Evolutionary conservation across 2,329 filamentous ascomycete species (phyloP), one percentile per base, ranked within the genome.

Genomic region (Achaetomium macrosporum): DNA sequence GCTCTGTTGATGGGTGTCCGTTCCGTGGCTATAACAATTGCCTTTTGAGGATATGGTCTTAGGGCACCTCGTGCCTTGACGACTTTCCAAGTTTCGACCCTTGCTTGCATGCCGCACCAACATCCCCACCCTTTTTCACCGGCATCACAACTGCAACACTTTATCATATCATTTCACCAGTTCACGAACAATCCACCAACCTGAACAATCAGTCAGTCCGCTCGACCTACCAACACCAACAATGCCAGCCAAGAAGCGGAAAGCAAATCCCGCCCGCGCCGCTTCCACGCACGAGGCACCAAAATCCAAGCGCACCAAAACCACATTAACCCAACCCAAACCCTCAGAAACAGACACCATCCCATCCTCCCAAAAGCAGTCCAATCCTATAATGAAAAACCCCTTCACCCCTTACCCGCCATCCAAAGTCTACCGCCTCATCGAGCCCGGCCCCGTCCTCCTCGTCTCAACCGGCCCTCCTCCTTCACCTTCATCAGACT

Each of bases 371-470:
- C 25, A 20, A n/a, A n/a, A n/a, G 25, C 25, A 11, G 31, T 25
- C 29, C 25, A n/a, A 11, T 13, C 4, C 42, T n/a, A 17, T 1
- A 15, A 31, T 10, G 7, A n/a, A n/a, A 15, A 17, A 5, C 15
- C 42, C 25, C 42, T 43, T 43, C 42, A 43, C 42, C 11, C 42
- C 25, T 13, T 43, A 43, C 25, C 42, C 42, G 6, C 42, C 42
- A 3, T 43, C 42, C 42, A 43, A 43, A 17, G 42, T 43, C 42
- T 43, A 43, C 42, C 42, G 42, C 42, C 42, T 43, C 42, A 43
- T 43, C 13, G 42, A 43, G 29, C 25, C 42, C 2, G 42, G 42
- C 29, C 42, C 42, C 25, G 29, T 43, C 42, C 42, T 43, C 20
- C 29, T 43, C 13, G 42, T 43, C 42, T 43, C 42, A 17, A 43